Evolutionary conservation across 1,284 basidiomycete genomes (phyloP).

Genomic region (Hypsizygus ulmarius): DNA sequence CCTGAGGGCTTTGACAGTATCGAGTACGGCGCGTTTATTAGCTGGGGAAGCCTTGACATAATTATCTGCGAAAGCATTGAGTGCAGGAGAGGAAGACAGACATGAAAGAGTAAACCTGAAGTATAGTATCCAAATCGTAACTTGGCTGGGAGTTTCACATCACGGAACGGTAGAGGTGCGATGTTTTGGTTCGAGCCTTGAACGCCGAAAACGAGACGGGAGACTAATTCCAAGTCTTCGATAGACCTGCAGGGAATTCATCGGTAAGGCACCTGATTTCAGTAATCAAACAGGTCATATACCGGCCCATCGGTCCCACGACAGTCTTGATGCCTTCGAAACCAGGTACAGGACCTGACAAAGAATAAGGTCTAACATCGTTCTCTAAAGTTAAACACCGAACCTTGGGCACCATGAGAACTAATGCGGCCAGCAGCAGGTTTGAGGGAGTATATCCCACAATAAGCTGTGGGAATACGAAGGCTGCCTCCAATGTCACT

Average conservation of each 20-base stretch:
- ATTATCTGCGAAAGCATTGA: slow-evolving; percentile 44
- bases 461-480: slow-evolving; percentile 79
- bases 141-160: slow-evolving; percentile 51
- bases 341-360: slow-evolving; percentile 51
- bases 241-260: slow-evolving; percentile 45
- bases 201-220: slow-evolving; percentile 53
- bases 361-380: slow-evolving; percentile 1
- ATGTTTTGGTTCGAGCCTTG: slow-evolving; percentile 41
- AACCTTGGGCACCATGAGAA: slow-evolving; percentile 46
- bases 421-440: slow-evolving; percentile 59
- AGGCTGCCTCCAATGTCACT: slow-evolving; percentile 76
- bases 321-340: slow-evolving; percentile 63
- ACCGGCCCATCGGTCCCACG: slow-evolving; percentile 77
- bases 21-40: slow-evolving; percentile 74
- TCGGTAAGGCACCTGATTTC: neutral
- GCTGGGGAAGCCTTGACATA: slow-evolving; percentile 77
- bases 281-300: slow-evolving; percentile 9
- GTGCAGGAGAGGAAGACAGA: neutral
- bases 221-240: slow-evolving; percentile 62
- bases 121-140: slow-evolving; percentile 74
- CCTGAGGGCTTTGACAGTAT: slow-evolving; percentile 67
- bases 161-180: slow-evolving; percentile 60
- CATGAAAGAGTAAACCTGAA: slow-evolving; percentile 40
- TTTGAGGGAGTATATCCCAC: slow-evolving; percentile 81
- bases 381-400: slow-evolving; percentile 11